Evolutionary conservation across 2,329 filamentous ascomycete genomes (phyloP), one percentile per base, ranked within the genome.

Genomic region (Scytalidium sp.): DNA sequence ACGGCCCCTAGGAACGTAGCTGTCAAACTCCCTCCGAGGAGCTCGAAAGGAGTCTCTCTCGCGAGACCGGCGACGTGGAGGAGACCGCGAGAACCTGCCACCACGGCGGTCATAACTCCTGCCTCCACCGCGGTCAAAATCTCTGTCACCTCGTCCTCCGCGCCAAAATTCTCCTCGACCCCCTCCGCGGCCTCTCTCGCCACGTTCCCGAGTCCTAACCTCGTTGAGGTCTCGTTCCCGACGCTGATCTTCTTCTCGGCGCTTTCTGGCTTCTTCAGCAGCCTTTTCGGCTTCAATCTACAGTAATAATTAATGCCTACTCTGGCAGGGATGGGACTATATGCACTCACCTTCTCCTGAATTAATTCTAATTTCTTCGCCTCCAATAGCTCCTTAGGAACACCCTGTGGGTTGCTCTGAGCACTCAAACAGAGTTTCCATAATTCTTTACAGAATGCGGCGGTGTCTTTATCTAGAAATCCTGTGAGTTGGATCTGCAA

Each of bases 291-390:
- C 87, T 64, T 95, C 87, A 46, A 90, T 83, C 90, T 92, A 57
- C 42, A 25, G 4, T 47, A n/a, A 52, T 27, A 22, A 29, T 63
- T 39, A 63, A 57, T 25, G 8, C 21, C 22, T 13, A 40, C 17
- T 19, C 11, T 11, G n/a, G 20, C 13, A 43, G n/a, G 19, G 43
- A 21, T 32, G 2, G 15, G 15, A 22, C 22, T n/a, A 39, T n/a
- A 19, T 42, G 43, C 27, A 39, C 65, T 27, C 67, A 95, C 93
- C 85, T 96, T 96, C 70, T 97, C 91, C 70, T 97, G 90, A 54
- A 94, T 90, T 43, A 99, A 75, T 70, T 99, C 94, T 41, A 89
- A 74, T 71, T 97, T 99, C 76, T 99, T 99, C 1, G 93, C 92
- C 67, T 99, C 94, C 2, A 99, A 74, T 40, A 99, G 77, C 69